A percentile compares a stretch with the other conserved stretches of the same genome.
These are phyloP conservation scores for Letharia columbiana DNA, from an alignment of 495 filamentous ascomycete species.

Conservation along the genomic window DNA sequence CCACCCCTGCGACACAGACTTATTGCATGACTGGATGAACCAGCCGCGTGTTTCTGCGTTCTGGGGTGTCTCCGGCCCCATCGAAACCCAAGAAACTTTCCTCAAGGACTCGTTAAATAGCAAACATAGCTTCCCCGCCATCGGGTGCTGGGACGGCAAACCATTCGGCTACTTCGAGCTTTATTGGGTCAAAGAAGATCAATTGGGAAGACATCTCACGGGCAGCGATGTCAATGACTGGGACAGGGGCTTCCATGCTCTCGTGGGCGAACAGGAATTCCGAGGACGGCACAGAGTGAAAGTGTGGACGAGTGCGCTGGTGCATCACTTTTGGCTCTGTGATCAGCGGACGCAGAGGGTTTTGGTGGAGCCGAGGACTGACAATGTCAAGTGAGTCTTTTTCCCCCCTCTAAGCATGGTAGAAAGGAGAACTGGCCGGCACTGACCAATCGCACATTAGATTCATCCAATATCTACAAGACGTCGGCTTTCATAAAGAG, in stretches of 20 bases:
- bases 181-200: slow-evolving; percentile 97
- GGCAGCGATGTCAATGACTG: slow-evolving; percentile 58
- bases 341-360: slow-evolving; percentile 78
- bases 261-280: slow-evolving; percentile 91
- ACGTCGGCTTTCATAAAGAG: slow-evolving; percentile 80
- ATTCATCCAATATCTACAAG: slow-evolving; percentile 65
- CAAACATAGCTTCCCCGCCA: slow-evolving; percentile 77
- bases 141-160: slow-evolving; percentile 89
- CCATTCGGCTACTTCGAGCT: slow-evolving; percentile 98
- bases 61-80: slow-evolving; percentile 68
- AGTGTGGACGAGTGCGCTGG: slow-evolving; percentile 74
- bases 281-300: slow-evolving; percentile 64
- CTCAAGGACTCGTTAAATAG: slow-evolving; percentile 53
- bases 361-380: slow-evolving; percentile 80
- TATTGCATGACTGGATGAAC: slow-evolving; percentile 85
- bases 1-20: slow-evolving; percentile 54
- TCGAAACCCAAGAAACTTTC: slow-evolving; percentile 56
- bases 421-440: background rate
- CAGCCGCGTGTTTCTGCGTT: slow-evolving; percentile 70
- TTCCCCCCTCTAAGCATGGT: background rate
- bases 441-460: slow-evolving; percentile 36
- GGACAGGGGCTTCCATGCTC: slow-evolving; percentile 78
- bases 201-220: slow-evolving; percentile 56
- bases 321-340: slow-evolving; percentile 72
- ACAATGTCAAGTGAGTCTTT: slow-evolving; percentile 73